Conservation (phyloP, 73 alveolate genomes). For the Effrenium voratum region DNA sequence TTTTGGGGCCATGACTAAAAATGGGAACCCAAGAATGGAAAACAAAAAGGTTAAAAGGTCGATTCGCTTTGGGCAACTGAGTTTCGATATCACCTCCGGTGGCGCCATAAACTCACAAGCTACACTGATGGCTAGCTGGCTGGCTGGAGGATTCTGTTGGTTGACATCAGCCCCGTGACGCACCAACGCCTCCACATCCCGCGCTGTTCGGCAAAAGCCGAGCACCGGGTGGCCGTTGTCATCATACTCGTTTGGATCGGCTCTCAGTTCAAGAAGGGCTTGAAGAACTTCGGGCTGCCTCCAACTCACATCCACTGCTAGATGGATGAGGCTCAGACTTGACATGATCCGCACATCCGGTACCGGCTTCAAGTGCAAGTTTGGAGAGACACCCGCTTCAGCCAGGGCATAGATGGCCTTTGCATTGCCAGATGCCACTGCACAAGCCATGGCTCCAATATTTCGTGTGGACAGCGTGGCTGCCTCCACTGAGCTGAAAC, state of each 20-base stretch:
- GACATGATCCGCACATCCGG: constrained; percentile 50
- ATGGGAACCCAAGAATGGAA: too few species aligned
- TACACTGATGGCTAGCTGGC: constrained; percentile 40
- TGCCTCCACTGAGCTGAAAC: not conserved
- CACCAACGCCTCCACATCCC: constrained; percentile 43
- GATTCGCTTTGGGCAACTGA: too few species aligned
- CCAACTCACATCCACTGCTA: constrained; percentile 46
- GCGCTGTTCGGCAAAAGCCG: constrained; percentile 29
- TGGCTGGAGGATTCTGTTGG: constrained; percentile 10
- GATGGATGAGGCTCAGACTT: constrained; percentile 5
- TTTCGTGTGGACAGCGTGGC: not conserved
- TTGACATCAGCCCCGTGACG: constrained; percentile 18
- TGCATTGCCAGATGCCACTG: constrained; percentile 29
- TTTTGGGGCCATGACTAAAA: too few species aligned
- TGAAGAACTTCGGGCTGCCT: not conserved
- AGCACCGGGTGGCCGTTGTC: constrained; percentile 27
- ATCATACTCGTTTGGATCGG: constrained; percentile 4
- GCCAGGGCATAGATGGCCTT: not conserved
- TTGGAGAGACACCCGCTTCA: not conserved
- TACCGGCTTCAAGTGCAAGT: constrained; percentile 30
- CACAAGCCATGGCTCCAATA: constrained; percentile 47
- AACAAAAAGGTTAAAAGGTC: too few species aligned
- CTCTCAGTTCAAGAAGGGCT: not conserved
- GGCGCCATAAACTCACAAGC: constrained; percentile 24
- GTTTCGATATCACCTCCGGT: not conserved